A percentile compares a stretch with the other conserved stretches of the same genome.
Conservation (phyloP, 2,329 filamentous ascomycete genomes). For the Chalara sp. region DNA sequence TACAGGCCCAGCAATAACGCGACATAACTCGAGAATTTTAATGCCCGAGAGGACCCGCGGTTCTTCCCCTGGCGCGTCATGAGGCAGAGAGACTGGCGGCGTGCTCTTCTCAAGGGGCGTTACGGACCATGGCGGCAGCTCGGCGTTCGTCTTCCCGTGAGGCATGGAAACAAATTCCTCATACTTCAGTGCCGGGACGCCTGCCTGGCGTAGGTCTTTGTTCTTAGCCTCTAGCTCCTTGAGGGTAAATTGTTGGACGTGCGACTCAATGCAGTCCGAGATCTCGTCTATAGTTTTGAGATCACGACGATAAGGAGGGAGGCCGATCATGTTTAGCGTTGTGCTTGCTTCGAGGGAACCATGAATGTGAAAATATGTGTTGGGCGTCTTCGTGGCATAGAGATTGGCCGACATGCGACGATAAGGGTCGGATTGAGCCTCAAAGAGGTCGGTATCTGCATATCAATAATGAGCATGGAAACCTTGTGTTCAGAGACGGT, state of each 20-base stretch:
- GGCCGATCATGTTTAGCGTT: constrained; percentile 62
- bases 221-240: constrained; percentile 54
- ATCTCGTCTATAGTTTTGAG: constrained; percentile 53
- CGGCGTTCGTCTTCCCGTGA: constrained; percentile 32
- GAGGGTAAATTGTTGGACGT: constrained; percentile 47
- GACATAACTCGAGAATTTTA: constrained; percentile 68
- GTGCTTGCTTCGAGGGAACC: constrained; percentile 66
- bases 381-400: constrained; percentile 58
- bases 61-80: constrained; percentile 5
- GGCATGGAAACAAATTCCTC: constrained; percentile 40
- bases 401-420: constrained; percentile 67
- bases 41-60: constrained; percentile 45
- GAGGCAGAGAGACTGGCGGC: constrained; percentile 34
- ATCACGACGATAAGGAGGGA: constrained; percentile 54
- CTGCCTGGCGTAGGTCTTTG: constrained; percentile 48
- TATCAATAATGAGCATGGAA: too few relatives aligned
- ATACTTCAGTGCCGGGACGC: constrained; percentile 51
- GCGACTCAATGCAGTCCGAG: constrained; percentile 50
- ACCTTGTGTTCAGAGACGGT: background rate
- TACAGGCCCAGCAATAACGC: constrained; percentile 70
- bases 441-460: constrained; percentile 63
- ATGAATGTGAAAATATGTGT: constrained; percentile 70
- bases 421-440: constrained; percentile 65
- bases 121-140: constrained; percentile 40
- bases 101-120: constrained; percentile 37